Percentiles rank a stretch among this genome's conserved stretches.
phyloP scores from a whole-genome alignment of 176 grass and related monocot genomes.

The Ensete ventricosum region DNA sequence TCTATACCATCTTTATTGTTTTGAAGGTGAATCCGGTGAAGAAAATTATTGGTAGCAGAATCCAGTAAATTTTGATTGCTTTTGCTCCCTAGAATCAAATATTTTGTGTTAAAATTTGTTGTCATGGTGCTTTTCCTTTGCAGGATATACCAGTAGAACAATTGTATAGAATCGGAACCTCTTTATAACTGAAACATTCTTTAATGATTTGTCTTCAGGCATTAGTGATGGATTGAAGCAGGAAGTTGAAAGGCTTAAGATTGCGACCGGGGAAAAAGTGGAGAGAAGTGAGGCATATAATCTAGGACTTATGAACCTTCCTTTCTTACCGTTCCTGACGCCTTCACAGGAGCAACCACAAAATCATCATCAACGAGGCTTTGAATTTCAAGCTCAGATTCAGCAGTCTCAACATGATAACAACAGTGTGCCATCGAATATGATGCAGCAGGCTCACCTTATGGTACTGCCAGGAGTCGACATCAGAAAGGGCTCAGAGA shows the following conservation, averaged over 20 bases:
- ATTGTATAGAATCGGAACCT: background rate
- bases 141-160: background rate
- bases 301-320: background rate
- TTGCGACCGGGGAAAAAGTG: constrained; percentile 2
- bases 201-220: background rate
- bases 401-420: background rate
- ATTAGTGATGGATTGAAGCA: constrained; percentile 4
- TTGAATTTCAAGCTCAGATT: constrained; percentile 6
- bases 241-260: constrained; percentile 9
- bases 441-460: background rate
- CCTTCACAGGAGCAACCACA: background rate
- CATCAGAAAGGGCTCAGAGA: background rate
- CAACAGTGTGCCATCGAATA: background rate
- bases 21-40: background rate
- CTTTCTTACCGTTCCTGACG: background rate
- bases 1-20: background rate
- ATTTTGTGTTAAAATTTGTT: background rate
- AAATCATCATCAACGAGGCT: background rate
- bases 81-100: background rate
- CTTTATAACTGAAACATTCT: background rate
- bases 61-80: background rate
- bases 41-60: background rate
- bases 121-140: background rate
- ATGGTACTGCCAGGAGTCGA: background rate
- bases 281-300: background rate